Evolutionary conservation across 2,329 filamentous ascomycete species (phyloP), one percentile per base, ranked within the genome.

Genomic region (Fusarium sp.): DNA sequence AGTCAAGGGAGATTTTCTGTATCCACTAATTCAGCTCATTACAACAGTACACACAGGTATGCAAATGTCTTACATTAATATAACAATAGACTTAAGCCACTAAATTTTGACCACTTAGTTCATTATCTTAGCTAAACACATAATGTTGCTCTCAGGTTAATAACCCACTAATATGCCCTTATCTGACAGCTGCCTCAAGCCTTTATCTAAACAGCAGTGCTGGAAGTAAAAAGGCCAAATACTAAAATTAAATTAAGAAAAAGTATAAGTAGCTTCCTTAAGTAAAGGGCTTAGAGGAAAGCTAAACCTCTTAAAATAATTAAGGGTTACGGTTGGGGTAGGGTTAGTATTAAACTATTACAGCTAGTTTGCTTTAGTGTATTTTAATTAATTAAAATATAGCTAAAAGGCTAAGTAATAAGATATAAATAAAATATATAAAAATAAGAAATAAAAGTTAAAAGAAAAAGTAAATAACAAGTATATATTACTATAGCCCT

Each of bases 271-370:
- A 94, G 93, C 88, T 98, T 99, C 76, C 88, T 86, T 45, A 91
- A 88, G 81, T 91, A 93, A 78, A 99, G 90, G 8, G 94, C 96
- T 57, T 96, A 89, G 17, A 96, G 96, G 67, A 98, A 91, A 4
- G 93, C 92, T 45, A 93, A 93, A 25, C 94, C 94, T 45, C 88
- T 95, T 39, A 99, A 88, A 31, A 98, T 84, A n/a, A 94, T 29
- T 29, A 29, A 29, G 6, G 29, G 29, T 29, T 7, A 29, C 29
- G 29, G 29, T n/a, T n/a, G n/a, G n/a, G 29, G 9, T 29, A 29
- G 29, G 29, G 29, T 9, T 29, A 29, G 29, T 29, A 6, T 29
- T 29, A 29, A 29, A 29, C 6, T 29, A 29, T 29, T 29, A 6
- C 5, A 29, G 29, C 9, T 29, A 29, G 29, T 29, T 29, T 29